A percentile compares a stretch with the other conserved stretches of the same genome.
Conservation (phyloP, 192 early-diverging fungal species). For the Backusella australiensis region DNA sequence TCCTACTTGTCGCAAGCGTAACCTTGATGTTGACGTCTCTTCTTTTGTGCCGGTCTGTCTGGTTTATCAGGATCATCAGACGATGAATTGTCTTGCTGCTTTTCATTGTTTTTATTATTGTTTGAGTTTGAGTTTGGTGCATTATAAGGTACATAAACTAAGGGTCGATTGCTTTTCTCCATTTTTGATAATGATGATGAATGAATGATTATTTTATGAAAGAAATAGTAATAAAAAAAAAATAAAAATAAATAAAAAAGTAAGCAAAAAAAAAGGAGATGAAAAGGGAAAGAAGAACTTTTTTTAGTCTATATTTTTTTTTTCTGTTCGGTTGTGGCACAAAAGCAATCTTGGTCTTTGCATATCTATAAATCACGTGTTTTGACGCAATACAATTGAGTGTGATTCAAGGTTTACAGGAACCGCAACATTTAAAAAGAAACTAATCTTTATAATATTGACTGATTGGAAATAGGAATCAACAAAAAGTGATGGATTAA, state of each 20-base stretch:
- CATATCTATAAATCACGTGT: not conserved
- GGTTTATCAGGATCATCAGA: not conserved
- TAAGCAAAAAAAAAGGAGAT: not conserved
- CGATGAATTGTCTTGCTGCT: not conserved
- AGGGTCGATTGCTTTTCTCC: not conserved
- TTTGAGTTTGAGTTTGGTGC: not conserved
- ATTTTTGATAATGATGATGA: not conserved
- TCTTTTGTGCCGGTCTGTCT: not conserved
- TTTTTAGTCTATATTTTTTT: not conserved
- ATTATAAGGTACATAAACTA: conserved; percentile 9
- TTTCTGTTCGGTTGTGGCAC: not conserved
- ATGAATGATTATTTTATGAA: not conserved
- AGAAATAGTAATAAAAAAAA: not conserved
- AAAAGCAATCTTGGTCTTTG: not conserved
- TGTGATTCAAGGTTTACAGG: not conserved
- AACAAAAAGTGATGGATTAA: not conserved
- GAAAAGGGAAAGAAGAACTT: not conserved
- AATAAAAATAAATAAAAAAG: too few relatives aligned
- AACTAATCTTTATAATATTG: not conserved
- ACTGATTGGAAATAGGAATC: not conserved
- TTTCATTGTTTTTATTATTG: conserved; percentile 6
- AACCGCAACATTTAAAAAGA: not conserved
- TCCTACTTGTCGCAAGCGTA: conserved; percentile 27
- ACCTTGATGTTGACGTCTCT: conserved; percentile 18
- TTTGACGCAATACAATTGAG: not conserved